Percentiles rank a stretch among this genome's conserved stretches.
phyloP scores from a whole-genome alignment of 2,329 filamentous ascomycete species.

The Exophiala xenobiotica region DNA sequence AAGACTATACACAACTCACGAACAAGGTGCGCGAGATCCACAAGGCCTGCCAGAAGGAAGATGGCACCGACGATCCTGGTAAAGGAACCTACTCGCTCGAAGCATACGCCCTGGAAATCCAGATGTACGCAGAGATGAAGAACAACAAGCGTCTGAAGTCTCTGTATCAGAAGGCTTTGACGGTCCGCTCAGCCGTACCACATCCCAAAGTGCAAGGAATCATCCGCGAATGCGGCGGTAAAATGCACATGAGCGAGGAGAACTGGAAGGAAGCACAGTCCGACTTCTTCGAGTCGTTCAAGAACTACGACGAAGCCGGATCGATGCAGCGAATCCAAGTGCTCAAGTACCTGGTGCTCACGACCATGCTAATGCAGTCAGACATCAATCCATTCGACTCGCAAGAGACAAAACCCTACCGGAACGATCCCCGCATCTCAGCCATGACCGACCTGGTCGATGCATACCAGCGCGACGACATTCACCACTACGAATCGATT shows the following conservation, averaged over 20 bases:
- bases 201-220: conserved; percentile 99
- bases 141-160: conserved; percentile 97
- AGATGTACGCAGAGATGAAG: conserved; percentile 95
- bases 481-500: conserved; percentile 85
- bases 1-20: conserved; percentile 76
- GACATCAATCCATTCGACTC: conserved; percentile 99
- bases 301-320: conserved; percentile 97
- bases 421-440: conserved; percentile 88
- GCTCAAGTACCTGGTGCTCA: conserved; percentile 91
- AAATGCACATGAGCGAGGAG: conserved; percentile 99
- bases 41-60: conserved; percentile 79
- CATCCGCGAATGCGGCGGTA: conserved; percentile 96
- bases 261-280: conserved; percentile 97
- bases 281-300: conserved; percentile 98
- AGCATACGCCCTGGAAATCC: conserved; percentile 94
- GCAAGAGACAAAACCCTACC: conserved; percentile 98
- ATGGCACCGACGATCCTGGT: conserved; percentile 85
- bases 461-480: conserved; percentile 92
- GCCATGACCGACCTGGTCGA: conserved; percentile 98
- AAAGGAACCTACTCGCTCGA: conserved; percentile 96
- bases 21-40: conserved; percentile 88
- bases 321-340: conserved; percentile 96
- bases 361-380: conserved; percentile 97
- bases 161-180: conserved; percentile 85
- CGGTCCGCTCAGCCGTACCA: conserved; percentile 92